Evolutionary conservation across 2,329 filamentous ascomycete species (phyloP).

Genomic region (Claviceps digitariae): DNA sequence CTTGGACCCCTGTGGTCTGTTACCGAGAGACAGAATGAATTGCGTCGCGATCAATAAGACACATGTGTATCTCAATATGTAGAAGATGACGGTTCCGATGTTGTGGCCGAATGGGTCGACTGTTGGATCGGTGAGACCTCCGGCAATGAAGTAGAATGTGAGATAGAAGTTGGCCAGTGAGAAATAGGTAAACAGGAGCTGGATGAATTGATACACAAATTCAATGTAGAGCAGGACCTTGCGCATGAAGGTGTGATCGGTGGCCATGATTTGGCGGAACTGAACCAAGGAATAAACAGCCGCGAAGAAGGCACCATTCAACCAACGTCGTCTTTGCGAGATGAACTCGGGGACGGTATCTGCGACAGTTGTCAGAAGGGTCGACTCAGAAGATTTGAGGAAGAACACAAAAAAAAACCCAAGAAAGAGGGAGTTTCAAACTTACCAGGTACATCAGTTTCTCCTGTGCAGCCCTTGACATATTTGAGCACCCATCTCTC

Average conservation of each 20-base stretch:
- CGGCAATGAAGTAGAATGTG: slow-evolving; percentile 95
- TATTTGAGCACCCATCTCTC: slow-evolving; percentile 98
- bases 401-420: background rate
- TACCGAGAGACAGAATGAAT: slow-evolving; percentile 93
- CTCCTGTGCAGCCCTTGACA: slow-evolving; percentile 89
- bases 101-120: slow-evolving; percentile 87
- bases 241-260: slow-evolving; percentile 78
- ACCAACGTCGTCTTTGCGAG: slow-evolving; percentile 88
- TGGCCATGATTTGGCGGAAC: slow-evolving; percentile 83
- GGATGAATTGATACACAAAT: slow-evolving; percentile 88
- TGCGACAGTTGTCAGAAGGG: too few species aligned
- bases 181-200: slow-evolving; percentile 92
- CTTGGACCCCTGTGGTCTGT: slow-evolving; percentile 87
- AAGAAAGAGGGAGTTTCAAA: slow-evolving; percentile 6
- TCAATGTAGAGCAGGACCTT: slow-evolving; percentile 91
- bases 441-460: slow-evolving; percentile 93
- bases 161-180: slow-evolving; percentile 98
- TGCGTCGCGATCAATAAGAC: slow-evolving; percentile 84
- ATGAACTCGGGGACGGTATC: slow-evolving; percentile 94
- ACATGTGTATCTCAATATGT: slow-evolving; percentile 70
- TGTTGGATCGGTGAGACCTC: slow-evolving; percentile 63
- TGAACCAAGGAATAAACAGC: slow-evolving; percentile 95
- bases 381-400: too few species aligned
- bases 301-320: slow-evolving; percentile 97
- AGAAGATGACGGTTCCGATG: slow-evolving; percentile 75